Conservation (phyloP, 1,139 yeast genomes). For the Kodamaea anthophila region DNA sequence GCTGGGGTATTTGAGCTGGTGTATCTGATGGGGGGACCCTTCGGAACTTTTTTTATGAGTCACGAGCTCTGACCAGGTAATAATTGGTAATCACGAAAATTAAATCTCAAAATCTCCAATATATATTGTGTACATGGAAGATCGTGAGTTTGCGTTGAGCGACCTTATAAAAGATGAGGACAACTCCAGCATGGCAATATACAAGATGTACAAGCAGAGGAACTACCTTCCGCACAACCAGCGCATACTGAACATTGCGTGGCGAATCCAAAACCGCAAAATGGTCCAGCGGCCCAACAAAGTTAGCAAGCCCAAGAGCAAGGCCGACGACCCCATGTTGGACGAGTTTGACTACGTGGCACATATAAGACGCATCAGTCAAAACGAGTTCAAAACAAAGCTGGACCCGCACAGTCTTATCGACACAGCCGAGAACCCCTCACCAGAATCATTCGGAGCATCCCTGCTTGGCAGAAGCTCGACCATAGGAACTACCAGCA, state of each 20-base stretch:
- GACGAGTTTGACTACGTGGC: constrained; percentile 47
- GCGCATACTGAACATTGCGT: constrained; percentile 41
- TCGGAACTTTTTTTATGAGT: constrained; percentile 1
- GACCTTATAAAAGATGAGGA: constrained; percentile 26
- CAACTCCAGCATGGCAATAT: constrained; percentile 29
- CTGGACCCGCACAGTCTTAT: constrained; percentile 1
- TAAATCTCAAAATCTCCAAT: too few relatives aligned
- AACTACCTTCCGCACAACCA: constrained; percentile 39
- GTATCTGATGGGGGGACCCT: constrained; percentile 1
- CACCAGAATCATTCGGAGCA: constrained; percentile 2
- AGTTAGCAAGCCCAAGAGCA: constrained; percentile 10
- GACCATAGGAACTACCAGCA: constrained; percentile 3
- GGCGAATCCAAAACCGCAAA: constrained; percentile 42
- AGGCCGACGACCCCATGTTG: constrained; percentile 21
- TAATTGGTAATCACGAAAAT: constrained; percentile 1
- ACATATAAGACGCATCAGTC: constrained; percentile 39
- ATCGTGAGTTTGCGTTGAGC: constrained; percentile 9
- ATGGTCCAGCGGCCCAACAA: constrained; percentile 10
- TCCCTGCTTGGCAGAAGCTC: constrained; percentile 1
- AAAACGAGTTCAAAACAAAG: constrained; percentile 28
- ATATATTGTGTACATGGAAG: too few relatives aligned
- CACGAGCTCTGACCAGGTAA: constrained; percentile 3
- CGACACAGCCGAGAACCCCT: constrained; percentile 2
- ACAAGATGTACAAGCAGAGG: constrained; percentile 40
- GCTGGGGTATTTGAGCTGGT: too few relatives aligned